Conservation (phyloP, 73 alveolate genomes). For the Chromera velia region DNA sequence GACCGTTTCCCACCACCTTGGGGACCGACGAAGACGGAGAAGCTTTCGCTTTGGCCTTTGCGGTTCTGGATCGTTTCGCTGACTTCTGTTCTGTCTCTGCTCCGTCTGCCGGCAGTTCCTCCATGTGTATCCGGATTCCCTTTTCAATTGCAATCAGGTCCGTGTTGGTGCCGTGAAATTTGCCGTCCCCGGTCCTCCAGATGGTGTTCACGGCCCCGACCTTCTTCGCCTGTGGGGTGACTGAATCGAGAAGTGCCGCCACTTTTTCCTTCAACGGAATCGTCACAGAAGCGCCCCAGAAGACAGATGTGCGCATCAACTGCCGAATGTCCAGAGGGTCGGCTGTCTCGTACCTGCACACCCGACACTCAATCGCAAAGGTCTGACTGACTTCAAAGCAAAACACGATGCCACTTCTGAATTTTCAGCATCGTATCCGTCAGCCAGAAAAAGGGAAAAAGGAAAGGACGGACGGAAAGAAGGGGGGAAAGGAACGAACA, state of each 20-base stretch:
- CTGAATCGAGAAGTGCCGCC: not conserved
- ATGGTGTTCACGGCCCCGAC: slow-evolving; percentile 17
- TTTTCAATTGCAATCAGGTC: too few relatives aligned
- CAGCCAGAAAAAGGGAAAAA: too few relatives aligned
- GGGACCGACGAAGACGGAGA: not conserved
- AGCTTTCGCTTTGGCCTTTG: not conserved
- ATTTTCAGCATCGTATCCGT: too few relatives aligned
- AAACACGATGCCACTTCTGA: too few relatives aligned
- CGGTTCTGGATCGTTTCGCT: not conserved
- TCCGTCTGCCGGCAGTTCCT: too few relatives aligned
- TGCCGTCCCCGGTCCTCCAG: too few relatives aligned
- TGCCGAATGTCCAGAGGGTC: not conserved
- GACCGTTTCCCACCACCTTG: too few relatives aligned
- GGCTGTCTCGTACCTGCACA: not conserved
- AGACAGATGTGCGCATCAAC: not conserved
- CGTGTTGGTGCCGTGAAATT: not conserved
- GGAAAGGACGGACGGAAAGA: not conserved
- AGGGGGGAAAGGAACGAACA: not conserved
- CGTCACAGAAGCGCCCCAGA: slow-evolving; percentile 24
- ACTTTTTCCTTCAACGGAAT: slow-evolving; percentile 31
- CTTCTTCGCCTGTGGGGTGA: slow-evolving; percentile 13
- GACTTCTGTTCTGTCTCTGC: not conserved
- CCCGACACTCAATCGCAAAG: too few relatives aligned
- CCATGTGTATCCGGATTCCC: too few relatives aligned
- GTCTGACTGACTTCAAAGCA: too few relatives aligned